Evolutionary conservation across 1,284 basidiomycete species (phyloP), one percentile per base, ranked within the genome.

Genomic region (Vanrija humicola): DNA sequence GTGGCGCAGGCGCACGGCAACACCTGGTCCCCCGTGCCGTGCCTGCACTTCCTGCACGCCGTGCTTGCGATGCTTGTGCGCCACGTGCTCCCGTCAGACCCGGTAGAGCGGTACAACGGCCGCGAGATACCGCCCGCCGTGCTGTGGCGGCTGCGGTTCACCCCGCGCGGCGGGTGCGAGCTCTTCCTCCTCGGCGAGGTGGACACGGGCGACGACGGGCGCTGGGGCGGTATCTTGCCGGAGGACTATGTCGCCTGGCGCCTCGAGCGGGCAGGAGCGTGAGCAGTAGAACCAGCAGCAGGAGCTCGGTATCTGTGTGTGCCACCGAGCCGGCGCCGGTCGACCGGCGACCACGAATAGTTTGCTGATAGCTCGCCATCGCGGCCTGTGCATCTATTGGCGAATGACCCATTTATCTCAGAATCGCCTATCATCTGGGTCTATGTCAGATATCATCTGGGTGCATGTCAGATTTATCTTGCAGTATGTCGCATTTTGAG

Each of bases 161-260:
- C 64, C 16, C 75, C 75, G 14, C 55, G 63, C 16, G 54, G 63
- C 40, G 74, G 74, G 29, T 66, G 64, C 43, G 70, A 73, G 58
- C 62, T 75, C 38, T 64, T 64, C 42, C 38, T 46, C 9, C 54
- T 70, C 18, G 65, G 67, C 18, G 53, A 58, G 23, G 48, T 64
- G 0, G 58, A 50, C 3, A 10, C 29, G 14, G 43, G 21, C 21
- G 55, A 53, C 42, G 43, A 57, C 14, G 69, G 64, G 3, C 48
- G 73, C 23, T 75, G 73, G 73, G 73, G 73, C 18, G 73, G 69
- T 15, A 60, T 75, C 12, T 49, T 74, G 43, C 62, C 62, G 9
- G 63, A 64, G 45, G 69, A 69, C 19, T 75, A 72, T 58, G 71
- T 69, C 3, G 44, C 66, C 18, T 73, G 71, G 72, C 45, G 56